Evolutionary conservation across 2,329 filamentous ascomycete species (phyloP).

Genomic region (Cytospora piceae): DNA sequence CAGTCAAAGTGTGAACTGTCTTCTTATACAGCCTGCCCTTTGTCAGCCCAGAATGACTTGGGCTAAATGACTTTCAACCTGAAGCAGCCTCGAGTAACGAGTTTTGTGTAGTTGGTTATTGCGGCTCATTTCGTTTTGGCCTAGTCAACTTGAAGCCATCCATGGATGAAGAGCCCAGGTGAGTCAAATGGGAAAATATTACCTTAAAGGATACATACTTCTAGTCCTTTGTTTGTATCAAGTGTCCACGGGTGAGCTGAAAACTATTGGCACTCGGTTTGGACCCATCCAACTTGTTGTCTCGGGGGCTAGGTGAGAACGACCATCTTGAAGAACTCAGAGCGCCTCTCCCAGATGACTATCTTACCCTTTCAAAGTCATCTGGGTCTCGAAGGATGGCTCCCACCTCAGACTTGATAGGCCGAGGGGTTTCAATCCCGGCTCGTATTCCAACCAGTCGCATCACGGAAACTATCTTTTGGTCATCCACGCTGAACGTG

Average conservation of each 20-base stretch:
- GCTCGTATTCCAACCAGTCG: conserved; percentile 22
- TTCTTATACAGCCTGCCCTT: too few species aligned
- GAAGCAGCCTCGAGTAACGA: not conserved
- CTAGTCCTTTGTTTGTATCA: not conserved
- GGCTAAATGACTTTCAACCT: not conserved
- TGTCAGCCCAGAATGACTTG: not conserved
- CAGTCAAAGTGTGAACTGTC: not conserved
- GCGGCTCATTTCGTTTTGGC: not conserved
- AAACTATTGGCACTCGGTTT: not conserved
- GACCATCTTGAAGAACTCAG: not conserved
- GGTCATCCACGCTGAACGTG: not conserved
- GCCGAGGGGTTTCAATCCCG: conserved; percentile 6
- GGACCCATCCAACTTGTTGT: not conserved
- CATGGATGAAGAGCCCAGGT: not conserved
- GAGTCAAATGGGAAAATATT: not conserved
- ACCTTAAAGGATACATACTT: not conserved
- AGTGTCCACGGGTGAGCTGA: not conserved
- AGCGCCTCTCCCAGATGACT: not conserved
- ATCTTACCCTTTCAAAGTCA: conserved; percentile 11
- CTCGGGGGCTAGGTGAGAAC: conserved; percentile 5
- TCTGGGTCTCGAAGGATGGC: conserved; percentile 14
- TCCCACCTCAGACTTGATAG: conserved; percentile 9
- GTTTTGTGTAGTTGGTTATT: too few species aligned
- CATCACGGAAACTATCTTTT: not conserved
- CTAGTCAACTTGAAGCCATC: not conserved